Conservation (phyloP, 495 filamentous ascomycete species). For the Penicillium nucicola region DNA sequence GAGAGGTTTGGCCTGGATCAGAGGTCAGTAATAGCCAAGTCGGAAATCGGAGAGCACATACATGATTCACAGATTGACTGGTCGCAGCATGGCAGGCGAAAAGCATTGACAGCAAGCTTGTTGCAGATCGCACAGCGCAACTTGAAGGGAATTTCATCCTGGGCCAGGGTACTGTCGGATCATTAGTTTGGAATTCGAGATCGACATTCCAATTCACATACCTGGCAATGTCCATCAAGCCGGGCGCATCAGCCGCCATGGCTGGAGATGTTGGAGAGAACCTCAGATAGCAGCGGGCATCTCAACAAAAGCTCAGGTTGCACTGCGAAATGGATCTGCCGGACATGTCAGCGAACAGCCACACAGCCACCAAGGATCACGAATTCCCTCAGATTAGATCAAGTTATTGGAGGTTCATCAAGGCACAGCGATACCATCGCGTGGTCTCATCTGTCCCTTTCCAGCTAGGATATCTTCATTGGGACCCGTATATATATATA, state of each 20-base stretch:
- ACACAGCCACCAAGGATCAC: background rate
- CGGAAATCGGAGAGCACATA: conserved; percentile 40
- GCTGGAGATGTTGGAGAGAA: conserved; percentile 3
- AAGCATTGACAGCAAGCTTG: conserved; percentile 86
- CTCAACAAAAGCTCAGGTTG: background rate
- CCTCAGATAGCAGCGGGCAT: background rate
- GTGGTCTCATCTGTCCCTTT: conserved; percentile 30
- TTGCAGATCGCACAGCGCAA: conserved; percentile 91
- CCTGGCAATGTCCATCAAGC: conserved; percentile 48
- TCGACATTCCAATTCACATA: conserved; percentile 10
- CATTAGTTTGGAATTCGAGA: background rate
- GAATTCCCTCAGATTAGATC: conserved; percentile 53
- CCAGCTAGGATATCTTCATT: conserved; percentile 37
- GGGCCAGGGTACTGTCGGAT: conserved; percentile 62
- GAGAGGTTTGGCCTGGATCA: conserved; percentile 66
- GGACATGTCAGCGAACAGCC: background rate
- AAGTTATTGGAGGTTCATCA: conserved; percentile 51
- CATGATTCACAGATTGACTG: conserved; percentile 90
- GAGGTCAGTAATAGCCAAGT: conserved; percentile 19
- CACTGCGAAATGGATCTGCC: conserved; percentile 19
- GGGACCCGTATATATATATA: too few species aligned
- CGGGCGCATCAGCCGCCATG: conserved; percentile 35
- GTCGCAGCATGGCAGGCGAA: conserved; percentile 90
- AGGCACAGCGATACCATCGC: conserved; percentile 41
- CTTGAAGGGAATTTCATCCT: conserved; percentile 90